A percentile compares a stretch with the other conserved stretches of the same genome.
These are phyloP conservation scores for Didymella exigua DNA, from an alignment of 2,329 filamentous ascomycete species.

Conservation along the genomic window DNA sequence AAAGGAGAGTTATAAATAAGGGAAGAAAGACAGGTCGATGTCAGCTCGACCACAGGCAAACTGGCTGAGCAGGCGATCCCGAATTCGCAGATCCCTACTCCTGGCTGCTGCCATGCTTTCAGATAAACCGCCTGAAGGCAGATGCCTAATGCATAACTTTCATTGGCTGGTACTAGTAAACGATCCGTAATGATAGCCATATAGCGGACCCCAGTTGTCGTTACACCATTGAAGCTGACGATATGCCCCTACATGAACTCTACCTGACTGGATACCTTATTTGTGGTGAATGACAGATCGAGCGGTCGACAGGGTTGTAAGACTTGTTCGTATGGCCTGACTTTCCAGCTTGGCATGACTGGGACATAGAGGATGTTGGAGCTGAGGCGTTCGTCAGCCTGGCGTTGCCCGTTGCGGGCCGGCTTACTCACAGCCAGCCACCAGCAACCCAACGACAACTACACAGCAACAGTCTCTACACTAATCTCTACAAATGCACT, in stretches of 20 bases:
- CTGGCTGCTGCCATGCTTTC: background rate
- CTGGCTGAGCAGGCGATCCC: background rate
- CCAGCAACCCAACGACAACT: background rate
- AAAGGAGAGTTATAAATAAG: background rate
- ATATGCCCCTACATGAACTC: background rate
- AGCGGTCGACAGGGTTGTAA: background rate
- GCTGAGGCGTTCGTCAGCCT: background rate
- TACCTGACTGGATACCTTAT: background rate
- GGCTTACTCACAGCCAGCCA: conserved; percentile 1
- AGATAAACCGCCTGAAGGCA: background rate
- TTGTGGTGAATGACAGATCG: background rate
- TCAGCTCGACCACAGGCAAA: background rate
- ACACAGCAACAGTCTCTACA: background rate
- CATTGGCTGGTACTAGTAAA: background rate
- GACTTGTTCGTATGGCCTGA: background rate
- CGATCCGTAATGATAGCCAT: background rate
- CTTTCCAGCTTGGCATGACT: background rate
- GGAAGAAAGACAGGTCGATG: background rate
- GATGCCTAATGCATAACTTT: background rate
- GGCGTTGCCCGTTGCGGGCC: background rate
- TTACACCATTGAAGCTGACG: conserved; percentile 5
- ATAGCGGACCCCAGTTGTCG: background rate
- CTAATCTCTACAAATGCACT: background rate
- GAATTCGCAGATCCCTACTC: background rate
- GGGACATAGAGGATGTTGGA: background rate